Base-by-base conservation (phyloP, 306 rosid species). In the Cucurbita maxima region DNA sequence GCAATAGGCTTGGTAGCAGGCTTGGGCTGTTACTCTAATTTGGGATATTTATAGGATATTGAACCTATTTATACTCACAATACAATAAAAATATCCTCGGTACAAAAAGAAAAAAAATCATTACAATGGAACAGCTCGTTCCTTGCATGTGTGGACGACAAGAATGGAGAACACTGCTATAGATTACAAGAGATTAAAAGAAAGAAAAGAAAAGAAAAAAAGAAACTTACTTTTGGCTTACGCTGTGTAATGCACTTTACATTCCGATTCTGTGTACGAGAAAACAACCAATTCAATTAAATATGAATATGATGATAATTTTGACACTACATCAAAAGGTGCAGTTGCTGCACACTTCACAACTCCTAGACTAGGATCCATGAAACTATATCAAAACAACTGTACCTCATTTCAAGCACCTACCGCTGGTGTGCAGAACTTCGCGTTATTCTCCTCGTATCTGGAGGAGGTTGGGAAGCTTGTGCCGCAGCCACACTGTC, bases 401-500 rank as follows among this genome's bases (percentile, higher is more conserved):
- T 12, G 56, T 7, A 68, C 41, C 57, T 47, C 58, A 3, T 69
- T 45, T 58, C 57, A 25, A 57, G 19, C 41, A 11, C 20, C 44
- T 58, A 74, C 45, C 37, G 25, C 68, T 15, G 38, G 16, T n/a
- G 75, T 22, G 66, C 40, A 45, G 84, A 72, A 34, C 52, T 77
- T 79, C 86, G 77, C 10, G 86, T 79, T 68, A 68, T 50, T 81
- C 87, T 74, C 75, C 81, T 77, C 56, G 72, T 78, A 67, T 36
- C 74, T 40, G 76, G 54, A 69, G 40, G 22, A 75, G 82, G 64
- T 34, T 56, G 58, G 48, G 84, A 61, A 68, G 73, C 62, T 45
- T 71, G 75, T 10, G 87, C 76, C 22, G 75, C 10, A 12, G 9
- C 48, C 48, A 44, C 40, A 48, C 76, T 62, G 59, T 82, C 38